Percentiles rank a stretch among this genome's conserved stretches.
phyloP scores from a whole-genome alignment of 306 rosid species.

The Begonia fuchsioides region DNA sequence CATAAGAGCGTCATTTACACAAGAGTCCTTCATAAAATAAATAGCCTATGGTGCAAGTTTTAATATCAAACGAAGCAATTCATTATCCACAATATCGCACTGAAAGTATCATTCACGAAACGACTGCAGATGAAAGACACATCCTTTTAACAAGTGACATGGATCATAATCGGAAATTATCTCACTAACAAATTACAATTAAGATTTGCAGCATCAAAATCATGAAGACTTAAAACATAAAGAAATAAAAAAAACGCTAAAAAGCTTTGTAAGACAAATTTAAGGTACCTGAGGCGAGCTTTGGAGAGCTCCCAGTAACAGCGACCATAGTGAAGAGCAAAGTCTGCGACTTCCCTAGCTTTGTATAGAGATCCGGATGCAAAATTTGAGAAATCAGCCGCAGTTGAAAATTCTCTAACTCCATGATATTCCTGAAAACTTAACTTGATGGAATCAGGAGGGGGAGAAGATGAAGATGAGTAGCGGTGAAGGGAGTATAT shows the following conservation, averaged over 20 bases:
- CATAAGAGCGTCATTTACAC: too few relatives aligned
- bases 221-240: neutral
- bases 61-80: too few relatives aligned
- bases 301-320: conserved; percentile 89
- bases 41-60: too few relatives aligned
- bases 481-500: conserved; percentile 1
- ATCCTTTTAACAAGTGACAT: too few relatives aligned
- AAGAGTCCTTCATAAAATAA: too few relatives aligned
- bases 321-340: conserved; percentile 47
- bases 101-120: too few relatives aligned
- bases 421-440: conserved; percentile 16
- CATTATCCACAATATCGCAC: too few relatives aligned
- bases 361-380: conserved; percentile 17
- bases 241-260: neutral
- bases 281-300: conserved; percentile 63
- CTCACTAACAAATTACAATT: too few relatives aligned
- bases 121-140: too few relatives aligned
- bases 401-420: conserved; percentile 8
- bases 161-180: too few relatives aligned
- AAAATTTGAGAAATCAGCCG: conserved; percentile 19
- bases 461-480: conserved; percentile 7
- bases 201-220: neutral
- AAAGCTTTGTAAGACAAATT: neutral
- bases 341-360: conserved; percentile 18
- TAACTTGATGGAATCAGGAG: conserved; percentile 8